Conservation (phyloP, 805 yeast species). For the Ogataea pilisensis region DNA sequence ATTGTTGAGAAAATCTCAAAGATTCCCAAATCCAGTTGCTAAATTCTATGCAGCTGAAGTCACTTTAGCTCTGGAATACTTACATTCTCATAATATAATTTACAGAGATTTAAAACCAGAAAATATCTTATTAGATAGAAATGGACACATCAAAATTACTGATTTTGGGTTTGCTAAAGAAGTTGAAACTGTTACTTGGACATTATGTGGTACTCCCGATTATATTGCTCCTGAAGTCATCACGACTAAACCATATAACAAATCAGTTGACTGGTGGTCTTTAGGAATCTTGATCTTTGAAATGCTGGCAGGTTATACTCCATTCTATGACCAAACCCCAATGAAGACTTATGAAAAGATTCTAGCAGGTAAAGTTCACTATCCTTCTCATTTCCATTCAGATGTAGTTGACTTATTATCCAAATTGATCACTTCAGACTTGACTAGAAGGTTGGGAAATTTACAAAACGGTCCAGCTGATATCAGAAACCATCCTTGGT, state of each 20-base stretch:
- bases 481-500: slow-evolving; percentile 55
- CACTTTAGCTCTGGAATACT: slow-evolving; percentile 52
- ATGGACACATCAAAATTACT: slow-evolving; percentile 57
- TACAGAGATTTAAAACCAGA: slow-evolving; percentile 62
- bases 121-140: slow-evolving; percentile 52
- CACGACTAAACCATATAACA: slow-evolving; percentile 58
- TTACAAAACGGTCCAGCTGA: slow-evolving; percentile 55
- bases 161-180: slow-evolving; percentile 65
- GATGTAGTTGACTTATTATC: slow-evolving; percentile 49
- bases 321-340: slow-evolving; percentile 59
- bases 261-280: slow-evolving; percentile 65
- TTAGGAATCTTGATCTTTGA: slow-evolving; percentile 57
- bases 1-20: slow-evolving; percentile 50
- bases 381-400: slow-evolving; percentile 50
- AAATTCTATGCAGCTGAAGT: slow-evolving; percentile 64
- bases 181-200: slow-evolving; percentile 55
- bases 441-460: slow-evolving; percentile 53
- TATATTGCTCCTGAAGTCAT: slow-evolving; percentile 66
- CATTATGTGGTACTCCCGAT: slow-evolving; percentile 63
- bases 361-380: slow-evolving; percentile 47
- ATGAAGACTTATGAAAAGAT: slow-evolving; percentile 62
- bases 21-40: slow-evolving; percentile 61
- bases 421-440: slow-evolving; percentile 50
- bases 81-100: slow-evolving; percentile 55
- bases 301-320: slow-evolving; percentile 60